Evolutionary conservation across 1,284 basidiomycete genomes (phyloP).

Genomic region (Leccinum cinnamomeum): DNA sequence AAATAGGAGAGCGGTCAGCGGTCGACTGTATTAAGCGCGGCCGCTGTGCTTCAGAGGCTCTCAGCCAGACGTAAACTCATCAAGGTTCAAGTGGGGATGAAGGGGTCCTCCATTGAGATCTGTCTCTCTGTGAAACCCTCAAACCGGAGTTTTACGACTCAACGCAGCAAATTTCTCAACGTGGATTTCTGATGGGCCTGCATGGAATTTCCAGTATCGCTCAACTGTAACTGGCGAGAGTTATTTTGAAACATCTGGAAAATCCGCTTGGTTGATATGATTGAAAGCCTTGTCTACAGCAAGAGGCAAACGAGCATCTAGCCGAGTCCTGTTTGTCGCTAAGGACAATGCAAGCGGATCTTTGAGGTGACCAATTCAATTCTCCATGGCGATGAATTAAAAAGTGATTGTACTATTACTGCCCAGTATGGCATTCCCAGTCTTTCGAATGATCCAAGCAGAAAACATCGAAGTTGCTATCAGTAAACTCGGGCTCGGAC

Average conservation of each 20-base stretch:
- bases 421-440: neutral
- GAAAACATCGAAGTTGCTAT: too few species aligned
- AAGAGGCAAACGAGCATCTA: neutral
- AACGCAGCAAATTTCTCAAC: neutral
- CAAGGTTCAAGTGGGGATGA: neutral
- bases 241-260: neutral
- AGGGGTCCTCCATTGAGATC: neutral
- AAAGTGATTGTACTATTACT: neutral
- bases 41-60: too few species aligned
- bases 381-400: neutral
- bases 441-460: neutral
- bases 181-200: neutral
- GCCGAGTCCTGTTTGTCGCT: neutral
- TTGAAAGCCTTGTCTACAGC: neutral
- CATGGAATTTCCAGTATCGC: neutral
- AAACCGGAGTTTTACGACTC: neutral
- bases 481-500: too few species aligned
- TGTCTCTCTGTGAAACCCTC: neutral
- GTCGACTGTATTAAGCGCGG: neutral
- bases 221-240: neutral
- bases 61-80: neutral
- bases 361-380: neutral
- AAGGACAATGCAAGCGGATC: neutral
- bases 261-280: neutral
- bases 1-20: neutral